A percentile compares a stretch with the other conserved stretches of the same genome.
Conservation (phyloP, 2,329 filamentous ascomycete genomes). For the Fusarium zealandicum region DNA sequence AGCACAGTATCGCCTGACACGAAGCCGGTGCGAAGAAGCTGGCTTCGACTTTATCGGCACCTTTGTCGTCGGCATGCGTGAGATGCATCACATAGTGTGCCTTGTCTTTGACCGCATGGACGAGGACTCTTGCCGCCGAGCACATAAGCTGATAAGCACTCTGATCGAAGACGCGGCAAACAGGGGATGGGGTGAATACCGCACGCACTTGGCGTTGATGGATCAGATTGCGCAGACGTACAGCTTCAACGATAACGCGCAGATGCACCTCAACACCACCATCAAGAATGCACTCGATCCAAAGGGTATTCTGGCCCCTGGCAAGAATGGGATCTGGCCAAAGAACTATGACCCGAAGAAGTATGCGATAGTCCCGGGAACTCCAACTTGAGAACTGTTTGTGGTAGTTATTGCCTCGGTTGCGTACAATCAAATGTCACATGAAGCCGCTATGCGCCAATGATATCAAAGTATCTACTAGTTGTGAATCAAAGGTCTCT, state of each 20-base stretch:
- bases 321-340: conserved; percentile 29
- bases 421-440: too few relatives aligned
- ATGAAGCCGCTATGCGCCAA: too few relatives aligned
- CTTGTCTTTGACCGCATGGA: conserved; percentile 24
- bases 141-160: conserved; percentile 11
- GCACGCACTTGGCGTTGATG: conserved; percentile 27
- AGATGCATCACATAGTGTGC: conserved; percentile 32
- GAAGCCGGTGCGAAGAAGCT: conserved; percentile 23
- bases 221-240: conserved; percentile 32
- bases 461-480: too few relatives aligned
- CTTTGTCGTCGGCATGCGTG: conserved; percentile 27
- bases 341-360: conserved; percentile 1
- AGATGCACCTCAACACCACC: conserved; percentile 15
- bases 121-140: conserved; percentile 18
- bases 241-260: conserved; percentile 26
- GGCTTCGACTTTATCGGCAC: conserved; percentile 34
- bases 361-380: neutral
- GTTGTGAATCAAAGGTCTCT: too few relatives aligned
- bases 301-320: conserved; percentile 28
- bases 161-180: conserved; percentile 25
- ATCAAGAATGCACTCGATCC: conserved; percentile 30
- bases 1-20: conserved; percentile 22
- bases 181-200: conserved; percentile 30
- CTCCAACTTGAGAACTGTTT: neutral
- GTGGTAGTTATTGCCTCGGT: neutral